Base-by-base conservation (phyloP, 768 basidiomycete species). In the Lentinula raphanica region DNA sequence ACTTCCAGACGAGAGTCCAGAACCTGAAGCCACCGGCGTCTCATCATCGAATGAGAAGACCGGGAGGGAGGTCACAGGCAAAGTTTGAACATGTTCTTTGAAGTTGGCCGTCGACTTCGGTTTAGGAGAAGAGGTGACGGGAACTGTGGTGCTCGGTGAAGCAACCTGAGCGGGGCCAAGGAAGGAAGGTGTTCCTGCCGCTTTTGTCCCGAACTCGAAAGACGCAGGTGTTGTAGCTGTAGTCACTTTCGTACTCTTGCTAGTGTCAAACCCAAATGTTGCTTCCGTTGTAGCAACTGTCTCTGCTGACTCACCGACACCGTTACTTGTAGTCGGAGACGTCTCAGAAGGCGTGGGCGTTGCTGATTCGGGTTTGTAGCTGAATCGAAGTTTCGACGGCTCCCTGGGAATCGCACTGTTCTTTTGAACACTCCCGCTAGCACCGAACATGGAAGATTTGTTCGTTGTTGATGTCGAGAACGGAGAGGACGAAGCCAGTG, bases 321-420 rank as follows among this genome's bases (percentile, higher is more conserved):
- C n/a, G n/a, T n/a, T n/a, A n/a, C n/a, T n/a, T n/a, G 44, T 48
- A 3, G 56, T 31, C 35, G 58, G 19, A 35, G 49, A 50, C 19
- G 49, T 38, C 6, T 51, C 49, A 17, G 38, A 53, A 39, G 15
- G 53, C 28, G 39, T 25, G 36, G 15, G 53, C 28, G 39, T 25
- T 15, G 42, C 44, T 40, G 60, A 15, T 55, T 86, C 87, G 2
- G 82, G 79, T 48, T 84, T 81, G 68, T 87, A 82, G 63, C 88
- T 88, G 63, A 79, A 87, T 27, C 90, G 82, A 58, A 92, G 75
- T 66, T 90, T 91, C 59, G 90, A 90, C 2, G 90, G 88, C 56
- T 88, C 87, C 66, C 85, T 88, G 1, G 90, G 90, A 8, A 79
- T 79, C 29, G 72, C 71, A 27, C 76, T 81, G 2, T 79, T 71